Evolutionary conservation across 257 asterid genomes (phyloP), one percentile per base, ranked within the genome.

Genomic region (Dorcoceras hygrometricum): DNA sequence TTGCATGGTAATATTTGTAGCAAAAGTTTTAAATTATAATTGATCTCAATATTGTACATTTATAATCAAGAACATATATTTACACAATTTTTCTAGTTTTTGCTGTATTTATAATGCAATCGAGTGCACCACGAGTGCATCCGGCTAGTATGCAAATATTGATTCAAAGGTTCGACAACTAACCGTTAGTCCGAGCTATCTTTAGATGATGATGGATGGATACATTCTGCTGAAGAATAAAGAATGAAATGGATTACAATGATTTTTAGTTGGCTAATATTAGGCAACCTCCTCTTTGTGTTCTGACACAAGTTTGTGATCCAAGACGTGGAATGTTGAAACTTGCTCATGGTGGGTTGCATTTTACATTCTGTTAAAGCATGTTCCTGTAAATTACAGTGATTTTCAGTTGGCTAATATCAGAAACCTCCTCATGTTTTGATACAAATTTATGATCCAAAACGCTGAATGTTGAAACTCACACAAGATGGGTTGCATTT

Each of bases 231-330:
- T n/a, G n/a, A n/a, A n/a, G n/a, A n/a, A n/a, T n/a, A n/a, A n/a
- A n/a, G n/a, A n/a, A n/a, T n/a, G n/a, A n/a, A n/a, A n/a, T n/a
- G n/a, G n/a, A n/a, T n/a, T n/a, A n/a, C n/a, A n/a, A n/a, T n/a
- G n/a, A n/a, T n/a, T 53, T 65, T 74, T 80, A 78, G 36, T 77
- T 68, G 60, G 75, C 56, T 59, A 75, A 59, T 68, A 58, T 68
- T 50, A 68, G 77, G 75, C 89, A 83, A 58, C 89, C 84, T 22
- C 71, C 82, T 59, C 89, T 84, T 8, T n/a, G n/a, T n/a, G 86
- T 83, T 69, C 84, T 78, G 68, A 84, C 83, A 50, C 79, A 75
- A 70, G 78, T 83, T 81, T 82, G 79, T 57, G 84, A 83, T 75
- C 83, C 86, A 56, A 81, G 81, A 63, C 83, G 86, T 63, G 89